These are phyloP conservation scores for Aspergillus awamori DNA, from an alignment of 2,329 filamentous ascomycete species.

Conservation along the genomic window DNA sequence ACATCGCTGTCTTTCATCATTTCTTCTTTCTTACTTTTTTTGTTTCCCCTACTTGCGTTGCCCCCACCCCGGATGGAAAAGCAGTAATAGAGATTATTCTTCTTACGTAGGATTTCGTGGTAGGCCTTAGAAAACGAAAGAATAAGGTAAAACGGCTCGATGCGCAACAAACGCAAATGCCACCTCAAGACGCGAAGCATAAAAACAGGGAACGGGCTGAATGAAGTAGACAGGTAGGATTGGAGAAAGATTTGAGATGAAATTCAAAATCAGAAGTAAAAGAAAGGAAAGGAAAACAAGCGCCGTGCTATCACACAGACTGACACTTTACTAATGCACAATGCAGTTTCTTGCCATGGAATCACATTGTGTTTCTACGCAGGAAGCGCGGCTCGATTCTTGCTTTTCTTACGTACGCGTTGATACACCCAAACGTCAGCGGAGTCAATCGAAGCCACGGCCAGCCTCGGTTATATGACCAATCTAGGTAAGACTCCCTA, in stretches of 20 bases:
- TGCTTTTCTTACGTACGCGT: constrained; percentile 8
- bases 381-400: constrained; percentile 9
- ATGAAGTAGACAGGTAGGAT: too few species aligned
- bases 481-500: constrained; percentile 18
- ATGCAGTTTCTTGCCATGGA: constrained; percentile 4
- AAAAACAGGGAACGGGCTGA: too few species aligned
- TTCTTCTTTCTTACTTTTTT: background rate
- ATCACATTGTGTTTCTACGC: constrained; percentile 7
- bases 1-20: background rate
- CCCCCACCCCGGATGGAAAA: background rate
- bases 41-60: background rate
- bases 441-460: constrained; percentile 15
- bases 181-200: too few species aligned
- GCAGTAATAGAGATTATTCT: too few species aligned
- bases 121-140: too few species aligned
- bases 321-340: constrained; percentile 2
- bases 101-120: too few species aligned
- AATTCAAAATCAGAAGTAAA: background rate
- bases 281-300: background rate
- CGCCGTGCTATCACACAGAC: background rate
- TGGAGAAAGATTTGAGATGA: background rate
- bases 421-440: constrained; percentile 11
- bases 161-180: too few species aligned
- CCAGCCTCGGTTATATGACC: constrained; percentile 27
- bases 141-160: too few species aligned